phyloP scores from a whole-genome alignment of 1,284 basidiomycete species.

The Chondrostereum purpureum region DNA sequence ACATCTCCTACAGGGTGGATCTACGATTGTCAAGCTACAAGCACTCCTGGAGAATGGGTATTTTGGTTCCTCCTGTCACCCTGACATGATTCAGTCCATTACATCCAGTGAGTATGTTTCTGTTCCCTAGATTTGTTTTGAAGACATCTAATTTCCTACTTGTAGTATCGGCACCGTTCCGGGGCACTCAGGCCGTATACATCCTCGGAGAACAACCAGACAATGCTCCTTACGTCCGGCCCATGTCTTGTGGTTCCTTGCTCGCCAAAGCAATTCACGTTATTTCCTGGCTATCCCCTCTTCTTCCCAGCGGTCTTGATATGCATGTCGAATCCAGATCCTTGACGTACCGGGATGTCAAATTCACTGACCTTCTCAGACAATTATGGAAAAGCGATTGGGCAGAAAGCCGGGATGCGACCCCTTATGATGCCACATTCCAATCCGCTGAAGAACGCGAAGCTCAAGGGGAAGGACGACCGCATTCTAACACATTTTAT shows the following conservation, averaged over 20 bases:
- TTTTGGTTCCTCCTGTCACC: conserved; percentile 31
- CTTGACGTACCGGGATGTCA: conserved; percentile 32
- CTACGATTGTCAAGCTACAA: conserved; percentile 43
- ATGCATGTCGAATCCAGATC: conserved; percentile 37
- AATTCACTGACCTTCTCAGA: conserved; percentile 25
- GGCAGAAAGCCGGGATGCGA: conserved; percentile 39
- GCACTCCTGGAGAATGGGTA: conserved; percentile 32
- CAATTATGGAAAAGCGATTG: conserved; percentile 44
- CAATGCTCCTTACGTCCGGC: conserved; percentile 34
- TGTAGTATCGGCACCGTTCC: conserved; percentile 41
- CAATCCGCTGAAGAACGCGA: conserved; percentile 40
- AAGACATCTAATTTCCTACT: conserved; percentile 7
- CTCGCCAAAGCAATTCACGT: conserved; percentile 36
- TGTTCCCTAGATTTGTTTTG: neutral
- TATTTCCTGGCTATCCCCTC: conserved; percentile 35
- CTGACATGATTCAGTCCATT: conserved; percentile 42
- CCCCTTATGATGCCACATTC: conserved; percentile 45
- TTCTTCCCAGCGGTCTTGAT: conserved; percentile 33
- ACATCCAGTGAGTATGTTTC: conserved; percentile 28
- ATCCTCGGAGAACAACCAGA: conserved; percentile 36
- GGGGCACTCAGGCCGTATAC: conserved; percentile 44
- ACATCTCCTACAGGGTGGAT: conserved; percentile 32
- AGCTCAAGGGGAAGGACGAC: conserved; percentile 28
- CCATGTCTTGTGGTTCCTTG: conserved; percentile 33
- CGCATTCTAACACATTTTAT: conserved; percentile 35